These are phyloP conservation scores for Euphorbia tirucalli DNA, from an alignment of 345 rosid species.

Conservation along the genomic window DNA sequence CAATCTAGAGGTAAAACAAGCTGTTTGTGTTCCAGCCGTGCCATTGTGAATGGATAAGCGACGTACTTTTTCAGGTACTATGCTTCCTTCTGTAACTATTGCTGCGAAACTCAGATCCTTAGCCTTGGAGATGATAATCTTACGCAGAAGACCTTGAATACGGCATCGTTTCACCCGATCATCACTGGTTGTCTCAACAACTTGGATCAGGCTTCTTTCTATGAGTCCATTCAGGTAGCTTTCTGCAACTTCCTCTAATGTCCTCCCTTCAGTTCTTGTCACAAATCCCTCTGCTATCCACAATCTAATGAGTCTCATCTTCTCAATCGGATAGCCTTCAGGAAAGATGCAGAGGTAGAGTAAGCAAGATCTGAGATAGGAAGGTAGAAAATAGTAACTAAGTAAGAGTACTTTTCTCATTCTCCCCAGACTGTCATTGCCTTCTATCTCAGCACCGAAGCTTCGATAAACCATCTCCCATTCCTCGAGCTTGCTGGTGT, in stretches of 20 bases:
- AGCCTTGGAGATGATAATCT: constrained; percentile 2
- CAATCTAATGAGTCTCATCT: background rate
- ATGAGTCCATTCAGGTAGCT: background rate
- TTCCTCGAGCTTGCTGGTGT: background rate
- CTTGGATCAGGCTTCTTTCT: constrained; percentile 11
- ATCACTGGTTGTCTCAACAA: constrained; percentile 1
- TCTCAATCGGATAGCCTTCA: background rate
- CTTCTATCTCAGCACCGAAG: background rate
- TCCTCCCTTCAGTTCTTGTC: constrained; percentile 1
- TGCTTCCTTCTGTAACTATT: background rate
- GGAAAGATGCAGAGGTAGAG: constrained; percentile 7
- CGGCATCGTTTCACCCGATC: constrained; percentile 6
- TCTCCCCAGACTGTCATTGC: background rate
- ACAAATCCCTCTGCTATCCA: background rate
- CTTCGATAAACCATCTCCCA: constrained; percentile 8
- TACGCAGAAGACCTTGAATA: constrained; percentile 1
- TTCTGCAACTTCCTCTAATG: background rate
- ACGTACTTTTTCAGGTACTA: background rate
- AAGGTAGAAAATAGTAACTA: background rate
- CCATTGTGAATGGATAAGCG: background rate
- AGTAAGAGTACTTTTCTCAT: background rate
- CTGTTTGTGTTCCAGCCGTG: background rate
- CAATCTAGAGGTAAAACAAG: background rate
- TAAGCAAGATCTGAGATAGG: background rate
- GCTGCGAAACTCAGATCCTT: background rate